A percentile compares a stretch with the other conserved stretches of the same genome.
Evolutionary conservation across 805 yeast genomes (phyloP).

Genomic region (Candida maesae): DNA sequence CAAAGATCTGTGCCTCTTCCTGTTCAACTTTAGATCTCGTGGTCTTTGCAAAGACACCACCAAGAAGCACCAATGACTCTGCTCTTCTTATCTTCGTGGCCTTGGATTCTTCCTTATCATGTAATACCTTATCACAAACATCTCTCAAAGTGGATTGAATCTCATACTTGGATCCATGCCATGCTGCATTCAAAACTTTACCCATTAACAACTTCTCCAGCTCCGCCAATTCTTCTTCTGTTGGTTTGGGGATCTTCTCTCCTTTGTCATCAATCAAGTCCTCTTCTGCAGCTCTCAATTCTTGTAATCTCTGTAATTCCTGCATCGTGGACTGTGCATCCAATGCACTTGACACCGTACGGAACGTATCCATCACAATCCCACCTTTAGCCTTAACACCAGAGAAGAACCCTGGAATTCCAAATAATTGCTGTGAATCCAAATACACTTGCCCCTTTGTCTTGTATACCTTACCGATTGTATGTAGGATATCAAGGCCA

Average conservation of each 20-base stretch:
- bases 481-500: slow-evolving; percentile 77
- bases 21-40: slow-evolving; percentile 65
- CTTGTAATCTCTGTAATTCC: slow-evolving; percentile 66
- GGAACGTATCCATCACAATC: slow-evolving; percentile 66
- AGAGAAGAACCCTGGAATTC: slow-evolving; percentile 70
- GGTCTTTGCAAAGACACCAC: slow-evolving; percentile 55
- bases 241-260: slow-evolving; percentile 53
- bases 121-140: slow-evolving; percentile 64
- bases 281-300: slow-evolving; percentile 36
- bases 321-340: slow-evolving; percentile 80
- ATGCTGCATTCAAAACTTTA: slow-evolving; percentile 77
- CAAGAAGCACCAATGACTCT: slow-evolving; percentile 55
- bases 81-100: slow-evolving; percentile 56
- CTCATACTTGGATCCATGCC: slow-evolving; percentile 80
- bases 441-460: slow-evolving; percentile 62
- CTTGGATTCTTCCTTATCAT: slow-evolving; percentile 49
- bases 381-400: slow-evolving; percentile 71
- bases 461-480: slow-evolving; percentile 65
- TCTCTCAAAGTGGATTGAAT: slow-evolving; percentile 67
- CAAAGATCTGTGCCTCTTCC: slow-evolving; percentile 74
- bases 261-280: slow-evolving; percentile 44
- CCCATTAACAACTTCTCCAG: slow-evolving; percentile 74
- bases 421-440: slow-evolving; percentile 59
- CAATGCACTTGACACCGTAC: slow-evolving; percentile 66
- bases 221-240: slow-evolving; percentile 62